phyloP scores from a whole-genome alignment of 2,329 filamentous ascomycete genomes.

The Arthroderma uncinatum region DNA sequence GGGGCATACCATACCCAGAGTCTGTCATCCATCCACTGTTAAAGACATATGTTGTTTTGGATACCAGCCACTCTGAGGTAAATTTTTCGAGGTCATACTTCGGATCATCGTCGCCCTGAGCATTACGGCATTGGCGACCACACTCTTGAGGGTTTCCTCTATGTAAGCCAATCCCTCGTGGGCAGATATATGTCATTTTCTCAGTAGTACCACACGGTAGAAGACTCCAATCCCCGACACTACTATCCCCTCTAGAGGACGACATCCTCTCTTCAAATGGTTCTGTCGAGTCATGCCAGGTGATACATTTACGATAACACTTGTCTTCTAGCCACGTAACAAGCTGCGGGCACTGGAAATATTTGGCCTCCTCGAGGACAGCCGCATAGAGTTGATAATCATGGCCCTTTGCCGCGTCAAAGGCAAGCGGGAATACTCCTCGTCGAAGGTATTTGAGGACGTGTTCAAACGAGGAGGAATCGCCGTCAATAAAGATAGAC shows the following conservation, averaged over 20 bases:
- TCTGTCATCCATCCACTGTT: not conserved
- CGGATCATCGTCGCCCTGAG: not conserved
- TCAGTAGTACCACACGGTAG: not conserved
- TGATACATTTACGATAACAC: slow-evolving; percentile 7
- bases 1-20: too few species aligned
- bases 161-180: slow-evolving; percentile 8
- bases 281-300: not conserved
- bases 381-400: slow-evolving; percentile 9
- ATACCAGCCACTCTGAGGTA: not conserved
- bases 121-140: slow-evolving; percentile 9
- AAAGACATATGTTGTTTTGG: not conserved
- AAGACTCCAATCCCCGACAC: too few species aligned
- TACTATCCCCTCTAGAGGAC: too few species aligned
- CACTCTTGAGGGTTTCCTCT: not conserved
- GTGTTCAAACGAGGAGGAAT: slow-evolving; percentile 6
- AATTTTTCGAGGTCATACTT: not conserved
- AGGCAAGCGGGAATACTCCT: slow-evolving; percentile 10
- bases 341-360: slow-evolving; percentile 10
- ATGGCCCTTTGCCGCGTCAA: slow-evolving; percentile 7
- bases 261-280: too few species aligned
- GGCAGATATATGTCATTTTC: slow-evolving; percentile 8
- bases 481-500: slow-evolving; percentile 10
- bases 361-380: not conserved
- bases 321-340: slow-evolving; percentile 9
- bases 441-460: slow-evolving; percentile 12